These are phyloP conservation scores for Coriaria nepalensis DNA, from an alignment of 306 rosid species.

Conservation along the genomic window DNA sequence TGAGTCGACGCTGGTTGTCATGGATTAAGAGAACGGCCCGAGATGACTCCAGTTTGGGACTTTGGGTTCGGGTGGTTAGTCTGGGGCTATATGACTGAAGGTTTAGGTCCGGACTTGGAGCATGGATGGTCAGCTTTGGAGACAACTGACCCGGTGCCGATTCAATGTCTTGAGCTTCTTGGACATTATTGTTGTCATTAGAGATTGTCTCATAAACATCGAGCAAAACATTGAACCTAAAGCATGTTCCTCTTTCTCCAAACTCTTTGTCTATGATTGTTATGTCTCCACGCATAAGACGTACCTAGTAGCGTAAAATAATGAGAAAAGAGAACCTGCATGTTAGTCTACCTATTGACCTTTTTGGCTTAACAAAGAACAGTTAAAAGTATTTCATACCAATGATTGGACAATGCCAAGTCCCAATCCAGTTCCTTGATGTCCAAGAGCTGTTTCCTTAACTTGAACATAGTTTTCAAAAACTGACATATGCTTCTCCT, in stretches of 20 bases:
- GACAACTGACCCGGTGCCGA: conserved; percentile 4
- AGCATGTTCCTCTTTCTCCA: conserved; percentile 55
- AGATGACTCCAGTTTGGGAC: conserved; percentile 37
- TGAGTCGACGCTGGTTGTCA: conserved; percentile 13
- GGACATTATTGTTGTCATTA: conserved; percentile 3
- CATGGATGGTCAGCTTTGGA: neutral
- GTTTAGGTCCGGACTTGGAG: conserved; percentile 23
- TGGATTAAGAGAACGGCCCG: conserved; percentile 21
- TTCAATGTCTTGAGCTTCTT: conserved; percentile 20
- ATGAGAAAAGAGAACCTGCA: too few species aligned
- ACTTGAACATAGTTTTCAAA: conserved; percentile 75
- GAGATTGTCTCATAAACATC: conserved; percentile 13
- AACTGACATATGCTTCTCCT: conserved; percentile 44
- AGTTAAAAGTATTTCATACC: conserved; percentile 24
- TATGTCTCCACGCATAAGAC: conserved; percentile 75
- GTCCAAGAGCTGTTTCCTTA: conserved; percentile 40
- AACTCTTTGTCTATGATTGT: conserved; percentile 51
- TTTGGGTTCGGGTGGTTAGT: conserved; percentile 13
- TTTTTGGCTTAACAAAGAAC: neutral
- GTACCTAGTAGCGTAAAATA: conserved; percentile 35
- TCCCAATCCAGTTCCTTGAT: conserved; percentile 84
- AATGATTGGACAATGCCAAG: conserved; percentile 79
- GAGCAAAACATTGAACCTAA: conserved; percentile 52
- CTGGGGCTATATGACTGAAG: conserved; percentile 26
- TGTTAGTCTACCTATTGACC: too few species aligned